Base-by-base conservation (phyloP, 164 flowering plant species). In the Tinospora cordifolia region DNA sequence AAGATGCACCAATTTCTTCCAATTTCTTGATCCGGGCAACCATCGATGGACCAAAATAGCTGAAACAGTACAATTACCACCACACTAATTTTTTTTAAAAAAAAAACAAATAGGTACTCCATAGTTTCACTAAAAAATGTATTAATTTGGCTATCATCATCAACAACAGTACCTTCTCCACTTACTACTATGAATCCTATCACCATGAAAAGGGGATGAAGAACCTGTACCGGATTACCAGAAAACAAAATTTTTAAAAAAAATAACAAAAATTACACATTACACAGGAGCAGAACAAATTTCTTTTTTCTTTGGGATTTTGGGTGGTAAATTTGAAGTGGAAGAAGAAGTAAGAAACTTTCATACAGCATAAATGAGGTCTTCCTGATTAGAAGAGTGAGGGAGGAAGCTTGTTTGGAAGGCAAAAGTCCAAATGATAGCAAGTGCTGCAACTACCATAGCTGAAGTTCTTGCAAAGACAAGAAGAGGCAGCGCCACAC, bases 191-290 rank as follows among this genome's bases (percentile, higher is more conserved):
- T 88, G 77, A 93, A 87, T 25, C 98, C 98, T 49, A 93, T 91
- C 78, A 93, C 97, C 98, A 93, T 93, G 6, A 91, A 68, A 66
- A 91, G 72, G 69, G 97, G 96, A 81, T 93, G 98, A 73, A 91
- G 85, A 57, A 84, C 88, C 98, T 91, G 85, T 46, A 22, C 5
- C 30, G 3, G 12, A 19, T 30, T 6, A 46, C 13, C 36, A 36
- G 10, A 19, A 30, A 21, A 6, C 34, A 66, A 6, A 10, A 47
- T 26, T 5, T 11, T 3, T 69, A 38, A 69, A 24, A 38, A 30
- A 38, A 51, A 8, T 13, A 51, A 15, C 21, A 30, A 30, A 30
- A 1, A 4, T 30, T 30, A 30, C 36, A 30, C 36, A 30, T 30
- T 30, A 30, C 36, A 30, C 36, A 30, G 4, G 4, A 30, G 36